These are phyloP conservation scores for Rhodomyrtus tomentosa DNA, from an alignment of 345 rosid genomes.

Conservation along the genomic window DNA sequence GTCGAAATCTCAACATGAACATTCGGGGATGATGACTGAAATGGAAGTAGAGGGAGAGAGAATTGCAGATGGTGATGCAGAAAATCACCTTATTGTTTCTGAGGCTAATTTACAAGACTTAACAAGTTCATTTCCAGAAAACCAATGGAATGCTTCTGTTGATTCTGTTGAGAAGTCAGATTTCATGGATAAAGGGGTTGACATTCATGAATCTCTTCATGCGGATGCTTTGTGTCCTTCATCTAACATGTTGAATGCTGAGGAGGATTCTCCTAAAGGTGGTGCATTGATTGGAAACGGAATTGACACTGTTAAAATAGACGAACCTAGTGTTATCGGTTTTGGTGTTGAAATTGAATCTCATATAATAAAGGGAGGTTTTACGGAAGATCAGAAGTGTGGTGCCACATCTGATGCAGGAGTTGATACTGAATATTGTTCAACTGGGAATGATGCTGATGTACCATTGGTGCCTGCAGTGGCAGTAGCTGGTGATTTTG, in stretches of 20 bases:
- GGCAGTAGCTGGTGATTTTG: neutral
- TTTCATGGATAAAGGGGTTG: slow-evolving; percentile 8
- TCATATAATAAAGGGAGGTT: neutral
- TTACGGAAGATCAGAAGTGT: neutral
- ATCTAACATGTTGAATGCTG: slow-evolving; percentile 5
- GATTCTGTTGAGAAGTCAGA: neutral
- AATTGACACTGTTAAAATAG: slow-evolving; percentile 16
- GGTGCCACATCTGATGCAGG: neutral
- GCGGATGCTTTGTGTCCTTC: slow-evolving; percentile 13
- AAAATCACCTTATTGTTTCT: slow-evolving; percentile 11
- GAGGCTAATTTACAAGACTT: slow-evolving; percentile 8
- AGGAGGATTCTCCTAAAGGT: slow-evolving; percentile 3
- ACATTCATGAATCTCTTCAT: slow-evolving; percentile 9
- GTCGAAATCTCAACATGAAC: slow-evolving; percentile 13
- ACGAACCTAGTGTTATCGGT: slow-evolving; percentile 10
- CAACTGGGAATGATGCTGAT: neutral
- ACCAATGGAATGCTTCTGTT: slow-evolving; percentile 6
- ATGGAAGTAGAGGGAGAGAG: slow-evolving; percentile 32
- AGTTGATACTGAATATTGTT: neutral
- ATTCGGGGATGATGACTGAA: slow-evolving; percentile 23
- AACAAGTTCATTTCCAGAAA: slow-evolving; percentile 2
- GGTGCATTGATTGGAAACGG: slow-evolving; percentile 12
- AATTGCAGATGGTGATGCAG: slow-evolving; percentile 28
- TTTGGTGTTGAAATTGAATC: slow-evolving; percentile 2
- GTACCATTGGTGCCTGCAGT: neutral